Evolutionary conservation across 1,284 basidiomycete genomes (phyloP).

Genomic region (Malassezia pachydermatis): DNA sequence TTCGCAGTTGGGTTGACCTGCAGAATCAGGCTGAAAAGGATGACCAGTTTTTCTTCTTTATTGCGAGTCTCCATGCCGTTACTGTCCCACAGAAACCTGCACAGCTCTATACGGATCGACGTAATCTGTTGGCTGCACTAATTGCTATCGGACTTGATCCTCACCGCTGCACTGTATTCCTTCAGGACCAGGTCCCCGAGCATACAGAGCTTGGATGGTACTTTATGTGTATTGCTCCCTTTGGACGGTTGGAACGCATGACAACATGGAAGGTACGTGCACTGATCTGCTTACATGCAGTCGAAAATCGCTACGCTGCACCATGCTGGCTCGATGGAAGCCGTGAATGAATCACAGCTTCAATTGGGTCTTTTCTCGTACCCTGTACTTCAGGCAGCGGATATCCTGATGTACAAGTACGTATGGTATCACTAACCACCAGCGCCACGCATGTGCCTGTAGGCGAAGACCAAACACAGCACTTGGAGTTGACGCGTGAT

Average conservation of each 20-base stretch:
- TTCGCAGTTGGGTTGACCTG: slow-evolving; percentile 75
- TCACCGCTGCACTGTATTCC: slow-evolving; percentile 64
- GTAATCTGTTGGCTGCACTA: slow-evolving; percentile 70
- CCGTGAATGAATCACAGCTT: slow-evolving; percentile 69
- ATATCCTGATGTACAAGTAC: slow-evolving; percentile 74
- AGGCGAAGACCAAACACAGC: slow-evolving; percentile 88
- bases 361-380: slow-evolving; percentile 81
- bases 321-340: slow-evolving; percentile 59
- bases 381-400: slow-evolving; percentile 85
- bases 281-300: slow-evolving; percentile 48
- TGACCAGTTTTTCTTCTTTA: slow-evolving; percentile 59
- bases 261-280: slow-evolving; percentile 77
- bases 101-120: slow-evolving; percentile 47
- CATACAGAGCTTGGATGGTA: slow-evolving; percentile 89
- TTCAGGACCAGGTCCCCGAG: slow-evolving; percentile 77
- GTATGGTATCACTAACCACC: slow-evolving; percentile 21
- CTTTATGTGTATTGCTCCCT: slow-evolving; percentile 69
- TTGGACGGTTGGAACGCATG: slow-evolving; percentile 76
- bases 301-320: slow-evolving; percentile 64
- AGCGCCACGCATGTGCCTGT: slow-evolving; percentile 88
- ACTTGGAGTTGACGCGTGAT: slow-evolving; percentile 76
- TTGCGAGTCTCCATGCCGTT: slow-evolving; percentile 58
- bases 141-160: slow-evolving; percentile 78
- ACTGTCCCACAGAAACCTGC: slow-evolving; percentile 49
- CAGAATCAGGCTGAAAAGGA: slow-evolving; percentile 57